A percentile compares a stretch with the other conserved stretches of the same genome.
Evolutionary conservation across 2,329 filamentous ascomycete genomes (phyloP).

Genomic region (Dendryphion nanum): DNA sequence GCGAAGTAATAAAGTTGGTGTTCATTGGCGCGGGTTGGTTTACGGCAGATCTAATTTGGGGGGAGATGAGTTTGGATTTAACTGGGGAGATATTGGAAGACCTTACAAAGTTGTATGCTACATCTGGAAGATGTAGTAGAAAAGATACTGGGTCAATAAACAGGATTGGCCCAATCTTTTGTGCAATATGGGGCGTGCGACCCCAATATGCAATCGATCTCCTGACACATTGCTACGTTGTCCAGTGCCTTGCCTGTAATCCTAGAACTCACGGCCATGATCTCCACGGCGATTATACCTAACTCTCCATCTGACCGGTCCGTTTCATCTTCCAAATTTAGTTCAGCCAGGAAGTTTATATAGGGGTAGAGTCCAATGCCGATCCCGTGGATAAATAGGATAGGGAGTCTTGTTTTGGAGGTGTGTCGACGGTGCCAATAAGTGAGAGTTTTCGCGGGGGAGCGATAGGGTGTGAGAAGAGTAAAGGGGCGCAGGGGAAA

Average conservation of each 20-base stretch:
- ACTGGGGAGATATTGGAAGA: slow-evolving; percentile 42
- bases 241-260: slow-evolving; percentile 53
- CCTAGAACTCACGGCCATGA: slow-evolving; percentile 60
- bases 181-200: slow-evolving; percentile 43
- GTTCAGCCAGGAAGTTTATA: slow-evolving; percentile 51
- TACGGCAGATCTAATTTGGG: slow-evolving; percentile 5
- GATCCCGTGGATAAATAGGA: slow-evolving; percentile 67
- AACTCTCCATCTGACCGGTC: slow-evolving; percentile 41
- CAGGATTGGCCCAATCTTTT: slow-evolving; percentile 45
- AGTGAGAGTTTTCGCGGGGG: slow-evolving; percentile 48
- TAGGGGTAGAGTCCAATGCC: slow-evolving; percentile 65
- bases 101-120: slow-evolving; percentile 63
- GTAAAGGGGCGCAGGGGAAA: slow-evolving; percentile 62
- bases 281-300: slow-evolving; percentile 62
- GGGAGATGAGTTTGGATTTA: slow-evolving; percentile 16
- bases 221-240: slow-evolving; percentile 53
- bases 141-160: slow-evolving; percentile 64
- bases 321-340: slow-evolving; percentile 37
- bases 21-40: slow-evolving; percentile 54
- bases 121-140: slow-evolving; percentile 63
- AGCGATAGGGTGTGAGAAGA: slow-evolving; percentile 51
- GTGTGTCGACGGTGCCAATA: slow-evolving; percentile 65
- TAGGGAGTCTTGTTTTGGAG: slow-evolving; percentile 52
- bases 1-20: slow-evolving; percentile 68
- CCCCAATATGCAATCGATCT: slow-evolving; percentile 55